Evolutionary conservation across 1,139 yeast species (phyloP).

Genomic region (Yamadazyma sp.): DNA sequence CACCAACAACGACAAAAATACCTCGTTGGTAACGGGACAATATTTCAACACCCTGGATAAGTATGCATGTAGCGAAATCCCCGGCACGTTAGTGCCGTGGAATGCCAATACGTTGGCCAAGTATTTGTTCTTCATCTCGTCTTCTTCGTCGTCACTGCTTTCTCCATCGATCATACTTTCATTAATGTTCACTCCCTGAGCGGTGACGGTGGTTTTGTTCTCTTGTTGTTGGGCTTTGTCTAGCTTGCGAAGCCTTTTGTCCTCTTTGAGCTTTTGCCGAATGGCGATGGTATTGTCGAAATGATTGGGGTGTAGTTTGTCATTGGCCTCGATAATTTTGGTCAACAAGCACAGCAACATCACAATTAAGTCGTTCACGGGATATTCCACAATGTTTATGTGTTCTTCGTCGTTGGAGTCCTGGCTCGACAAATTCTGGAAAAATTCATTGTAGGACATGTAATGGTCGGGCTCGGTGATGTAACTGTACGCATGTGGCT

Average conservation of each 20-base stretch:
- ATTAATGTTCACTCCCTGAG: conserved; percentile 12
- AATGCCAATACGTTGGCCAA: conserved; percentile 82
- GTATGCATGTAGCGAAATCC: conserved; percentile 86
- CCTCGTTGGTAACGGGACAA: conserved; percentile 97
- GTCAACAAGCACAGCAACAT: conserved; percentile 86
- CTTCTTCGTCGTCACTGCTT: conserved; percentile 36
- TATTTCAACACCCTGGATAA: conserved; percentile 87
- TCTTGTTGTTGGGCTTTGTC: conserved; percentile 11
- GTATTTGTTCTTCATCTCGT: conserved; percentile 53
- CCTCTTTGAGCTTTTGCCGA: conserved; percentile 45
- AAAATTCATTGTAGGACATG: conserved; percentile 45
- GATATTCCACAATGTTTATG: conserved; percentile 78
- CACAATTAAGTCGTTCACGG: conserved; percentile 73
- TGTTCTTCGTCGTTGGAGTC: conserved; percentile 47
- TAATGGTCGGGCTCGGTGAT: conserved; percentile 42
- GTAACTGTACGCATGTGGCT: conserved; percentile 13
- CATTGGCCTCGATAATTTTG: conserved; percentile 91
- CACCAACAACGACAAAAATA: conserved; percentile 82
- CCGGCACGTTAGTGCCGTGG: conserved; percentile 95
- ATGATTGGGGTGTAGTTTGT: conserved; percentile 73
- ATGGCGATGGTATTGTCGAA: conserved; percentile 53
- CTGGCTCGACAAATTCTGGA: conserved; percentile 29
- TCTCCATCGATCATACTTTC: conserved; percentile 21
- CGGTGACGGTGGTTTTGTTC: conserved; percentile 7
- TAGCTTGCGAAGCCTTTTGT: conserved; percentile 28